A percentile compares a stretch with the other conserved stretches of the same genome.
Conservation (phyloP, 805 yeast species). For the Saccharomyces kudriavzevii region DNA sequence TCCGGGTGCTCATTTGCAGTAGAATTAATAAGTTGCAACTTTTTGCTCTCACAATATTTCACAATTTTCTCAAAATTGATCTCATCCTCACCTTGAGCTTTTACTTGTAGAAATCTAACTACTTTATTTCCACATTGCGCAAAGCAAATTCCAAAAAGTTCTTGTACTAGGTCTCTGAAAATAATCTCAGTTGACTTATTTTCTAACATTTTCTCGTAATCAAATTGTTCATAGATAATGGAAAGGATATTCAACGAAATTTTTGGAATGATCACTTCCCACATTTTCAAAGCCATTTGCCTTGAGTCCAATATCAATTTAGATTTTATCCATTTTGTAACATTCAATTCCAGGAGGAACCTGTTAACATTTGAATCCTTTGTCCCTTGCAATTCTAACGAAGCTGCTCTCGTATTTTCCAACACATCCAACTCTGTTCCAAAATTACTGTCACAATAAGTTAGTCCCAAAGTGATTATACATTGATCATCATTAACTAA, state of each 20-base stretch:
- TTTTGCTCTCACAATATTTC: slow-evolving; percentile 16
- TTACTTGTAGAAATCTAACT: slow-evolving; percentile 5
- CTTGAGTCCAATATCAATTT: slow-evolving; percentile 5
- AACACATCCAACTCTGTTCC: slow-evolving; percentile 1
- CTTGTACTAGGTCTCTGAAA: slow-evolving; percentile 24
- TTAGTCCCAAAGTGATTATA: slow-evolving; percentile 20
- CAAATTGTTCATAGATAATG: slow-evolving; percentile 27
- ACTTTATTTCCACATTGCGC: slow-evolving; percentile 17
- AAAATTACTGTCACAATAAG: slow-evolving; percentile 13
- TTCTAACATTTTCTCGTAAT: slow-evolving; percentile 19
- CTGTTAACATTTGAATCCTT: slow-evolving; percentile 5
- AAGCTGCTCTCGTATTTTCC: slow-evolving; percentile 6
- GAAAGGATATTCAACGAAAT: slow-evolving; percentile 27
- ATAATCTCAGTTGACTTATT: slow-evolving; percentile 19
- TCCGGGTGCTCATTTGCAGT: slow-evolving; percentile 29
- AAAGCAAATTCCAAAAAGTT: slow-evolving; percentile 20
- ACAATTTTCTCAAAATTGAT: slow-evolving; percentile 18
- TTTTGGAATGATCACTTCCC: slow-evolving; percentile 27
- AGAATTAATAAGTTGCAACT: slow-evolving; percentile 15
- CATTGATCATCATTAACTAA: slow-evolving; percentile 23
- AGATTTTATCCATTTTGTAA: slow-evolving; percentile 19
- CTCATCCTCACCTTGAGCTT: background rate
- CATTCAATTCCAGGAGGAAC: slow-evolving; percentile 9
- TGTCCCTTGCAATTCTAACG: slow-evolving; percentile 3
- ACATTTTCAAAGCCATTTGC: slow-evolving; percentile 22